phyloP scores from a whole-genome alignment of 2,329 filamentous ascomycete genomes.

The Penicillium decumbens region DNA sequence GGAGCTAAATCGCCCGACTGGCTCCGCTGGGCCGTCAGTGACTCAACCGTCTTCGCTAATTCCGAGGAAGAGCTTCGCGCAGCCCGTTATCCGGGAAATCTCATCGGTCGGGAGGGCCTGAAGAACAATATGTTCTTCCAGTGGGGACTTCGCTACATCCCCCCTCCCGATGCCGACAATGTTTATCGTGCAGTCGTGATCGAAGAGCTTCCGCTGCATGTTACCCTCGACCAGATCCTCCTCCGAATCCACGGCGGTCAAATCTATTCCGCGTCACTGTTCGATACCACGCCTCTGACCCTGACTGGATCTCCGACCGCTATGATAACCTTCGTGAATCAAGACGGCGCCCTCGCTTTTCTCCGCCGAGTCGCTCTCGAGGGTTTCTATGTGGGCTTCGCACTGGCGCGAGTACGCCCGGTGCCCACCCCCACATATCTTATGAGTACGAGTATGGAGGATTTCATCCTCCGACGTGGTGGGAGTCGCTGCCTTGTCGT shows the following conservation, averaged over 20 bases:
- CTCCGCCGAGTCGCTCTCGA: conserved; percentile 3
- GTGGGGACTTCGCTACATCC: conserved; percentile 10
- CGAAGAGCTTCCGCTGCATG: conserved; percentile 1
- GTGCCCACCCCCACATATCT: conserved; percentile 11
- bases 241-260: conserved; percentile 6
- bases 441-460: not conserved
- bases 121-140: conserved; percentile 5
- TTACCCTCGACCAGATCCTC: conserved; percentile 6
- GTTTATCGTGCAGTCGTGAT: conserved; percentile 8
- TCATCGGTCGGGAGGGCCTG: not conserved
- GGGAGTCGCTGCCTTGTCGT: conserved; percentile 8
- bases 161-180: not conserved
- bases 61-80: not conserved
- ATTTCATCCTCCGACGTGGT: conserved; percentile 1
- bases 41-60: conserved; percentile 1
- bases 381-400: conserved; percentile 8
- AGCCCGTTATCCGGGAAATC: not conserved
- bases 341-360: conserved; percentile 9
- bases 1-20: not conserved
- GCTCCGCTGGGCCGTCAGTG: conserved; percentile 1
- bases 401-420: conserved; percentile 1
- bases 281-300: conserved; percentile 3
- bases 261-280: conserved; percentile 7
- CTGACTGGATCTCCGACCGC: conserved; percentile 6
- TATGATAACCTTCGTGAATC: conserved; percentile 4